These are phyloP conservation scores for Alternaria sp. DNA, from an alignment of 2,329 filamentous ascomycete genomes.

Conservation along the genomic window DNA sequence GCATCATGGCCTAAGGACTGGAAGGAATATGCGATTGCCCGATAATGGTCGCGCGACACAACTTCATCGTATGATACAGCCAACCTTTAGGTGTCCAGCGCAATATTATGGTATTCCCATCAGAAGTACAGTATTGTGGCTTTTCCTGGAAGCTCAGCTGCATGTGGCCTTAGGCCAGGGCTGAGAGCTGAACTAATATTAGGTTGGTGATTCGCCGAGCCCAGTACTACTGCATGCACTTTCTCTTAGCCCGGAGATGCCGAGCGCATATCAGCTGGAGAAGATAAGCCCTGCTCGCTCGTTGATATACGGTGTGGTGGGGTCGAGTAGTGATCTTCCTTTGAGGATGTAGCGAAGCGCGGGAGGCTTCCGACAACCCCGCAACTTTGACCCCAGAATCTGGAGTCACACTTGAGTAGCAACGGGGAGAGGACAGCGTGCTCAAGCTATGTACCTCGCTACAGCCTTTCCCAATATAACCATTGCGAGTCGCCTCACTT, in stretches of 20 bases:
- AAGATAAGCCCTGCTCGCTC: neutral
- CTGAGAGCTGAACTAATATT: constrained; percentile 29
- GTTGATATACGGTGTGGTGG: constrained; percentile 7
- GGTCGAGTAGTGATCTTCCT: constrained; percentile 13
- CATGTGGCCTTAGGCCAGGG: constrained; percentile 8
- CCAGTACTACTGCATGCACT: constrained; percentile 23
- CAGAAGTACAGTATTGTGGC: constrained; percentile 3
- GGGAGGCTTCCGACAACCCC: constrained; percentile 9
- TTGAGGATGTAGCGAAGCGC: neutral
- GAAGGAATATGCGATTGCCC: neutral
- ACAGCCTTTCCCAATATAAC: neutral
- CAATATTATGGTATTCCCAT: neutral
- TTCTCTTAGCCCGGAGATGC: constrained; percentile 8
- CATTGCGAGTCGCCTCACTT: neutral
- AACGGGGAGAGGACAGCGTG: neutral
- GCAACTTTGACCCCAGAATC: neutral
- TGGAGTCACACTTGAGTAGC: neutral
- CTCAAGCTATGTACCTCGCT: neutral
- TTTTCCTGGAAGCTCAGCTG: constrained; percentile 16
- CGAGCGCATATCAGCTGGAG: constrained; percentile 21
- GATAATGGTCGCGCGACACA: neutral
- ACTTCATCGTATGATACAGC: neutral
- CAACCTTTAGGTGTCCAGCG: neutral
- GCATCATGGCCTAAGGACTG: neutral
- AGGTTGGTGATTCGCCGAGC: constrained; percentile 19